Conservation (phyloP, 2,329 filamentous ascomycete genomes). For the Penicillium freii region DNA sequence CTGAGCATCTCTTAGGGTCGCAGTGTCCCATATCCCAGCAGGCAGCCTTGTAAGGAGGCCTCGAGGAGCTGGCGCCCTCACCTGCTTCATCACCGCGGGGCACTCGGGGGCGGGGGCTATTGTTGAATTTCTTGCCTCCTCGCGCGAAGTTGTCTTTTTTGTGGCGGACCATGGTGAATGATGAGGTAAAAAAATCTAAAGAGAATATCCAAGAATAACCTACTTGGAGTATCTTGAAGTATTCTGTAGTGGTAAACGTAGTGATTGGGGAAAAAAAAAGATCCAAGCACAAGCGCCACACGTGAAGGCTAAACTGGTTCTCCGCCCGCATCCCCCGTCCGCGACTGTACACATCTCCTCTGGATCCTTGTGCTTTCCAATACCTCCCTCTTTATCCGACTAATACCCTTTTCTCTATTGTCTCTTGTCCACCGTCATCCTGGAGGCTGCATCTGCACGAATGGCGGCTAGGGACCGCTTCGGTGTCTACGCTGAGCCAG, state of each 20-base stretch:
- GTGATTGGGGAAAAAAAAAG: slow-evolving; percentile 12
- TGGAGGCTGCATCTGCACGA: slow-evolving; percentile 95
- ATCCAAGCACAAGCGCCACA: slow-evolving; percentile 26
- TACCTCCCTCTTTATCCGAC: slow-evolving; percentile 3
- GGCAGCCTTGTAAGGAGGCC: slow-evolving; percentile 75
- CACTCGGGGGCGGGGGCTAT: slow-evolving; percentile 55
- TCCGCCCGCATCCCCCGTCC: slow-evolving; percentile 22
- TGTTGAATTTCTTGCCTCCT: slow-evolving; percentile 70
- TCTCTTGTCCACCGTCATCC: slow-evolving; percentile 41
- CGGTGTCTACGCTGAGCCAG: slow-evolving; percentile 73
- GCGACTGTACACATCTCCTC: slow-evolving; percentile 15
- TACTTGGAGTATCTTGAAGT: neutral
- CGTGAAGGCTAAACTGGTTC: slow-evolving; percentile 24
- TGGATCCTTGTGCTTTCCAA: slow-evolving; percentile 13
- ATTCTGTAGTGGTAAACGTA: neutral
- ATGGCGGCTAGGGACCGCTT: slow-evolving; percentile 95
- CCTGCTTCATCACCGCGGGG: slow-evolving; percentile 46
- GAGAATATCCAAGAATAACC: neutral
- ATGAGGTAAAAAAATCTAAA: neutral
- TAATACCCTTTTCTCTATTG: slow-evolving; percentile 3
- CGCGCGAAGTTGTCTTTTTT: slow-evolving; percentile 81
- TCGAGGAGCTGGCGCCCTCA: slow-evolving; percentile 34
- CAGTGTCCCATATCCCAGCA: slow-evolving; percentile 99
- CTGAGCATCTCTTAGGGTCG: slow-evolving; percentile 93
- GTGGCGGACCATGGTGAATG: slow-evolving; percentile 75